These are phyloP conservation scores for Setomelanomma holmii DNA, from an alignment of 2,329 filamentous ascomycete species.

Conservation along the genomic window DNA sequence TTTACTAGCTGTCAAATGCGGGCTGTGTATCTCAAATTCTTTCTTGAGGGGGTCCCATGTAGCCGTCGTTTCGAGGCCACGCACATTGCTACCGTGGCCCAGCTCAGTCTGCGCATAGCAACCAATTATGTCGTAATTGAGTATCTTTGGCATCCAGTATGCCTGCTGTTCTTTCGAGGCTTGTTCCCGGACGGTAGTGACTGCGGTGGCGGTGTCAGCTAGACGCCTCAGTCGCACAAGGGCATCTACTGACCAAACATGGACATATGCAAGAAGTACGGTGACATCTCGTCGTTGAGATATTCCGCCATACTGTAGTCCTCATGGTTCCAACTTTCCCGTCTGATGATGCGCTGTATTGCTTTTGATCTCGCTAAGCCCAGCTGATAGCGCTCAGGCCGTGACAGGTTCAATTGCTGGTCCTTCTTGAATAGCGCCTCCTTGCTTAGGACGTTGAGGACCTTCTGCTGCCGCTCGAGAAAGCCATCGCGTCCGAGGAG, in stretches of 20 bases:
- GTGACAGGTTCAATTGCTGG: constrained; percentile 59
- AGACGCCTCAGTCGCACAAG: constrained; percentile 22
- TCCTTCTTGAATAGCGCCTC: constrained; percentile 60
- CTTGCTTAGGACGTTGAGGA: constrained; percentile 54
- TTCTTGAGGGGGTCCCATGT: constrained; percentile 55
- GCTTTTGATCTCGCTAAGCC: constrained; percentile 61
- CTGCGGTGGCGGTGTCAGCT: constrained; percentile 29
- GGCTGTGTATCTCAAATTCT: constrained; percentile 60
- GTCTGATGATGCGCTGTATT: constrained; percentile 54
- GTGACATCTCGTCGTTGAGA: constrained; percentile 61
- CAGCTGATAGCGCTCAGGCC: constrained; percentile 60
- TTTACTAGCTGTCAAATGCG: constrained; percentile 60
- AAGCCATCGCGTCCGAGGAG: constrained; percentile 58
- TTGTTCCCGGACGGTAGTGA: constrained; percentile 59
- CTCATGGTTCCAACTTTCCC: constrained; percentile 57
- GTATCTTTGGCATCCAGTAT: constrained; percentile 59
- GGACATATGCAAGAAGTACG: constrained; percentile 59
- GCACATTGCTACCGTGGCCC: constrained; percentile 61
- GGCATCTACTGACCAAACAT: constrained; percentile 55
- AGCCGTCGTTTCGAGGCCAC: constrained; percentile 58
- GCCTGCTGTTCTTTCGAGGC: constrained; percentile 55
- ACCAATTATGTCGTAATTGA: constrained; percentile 59
- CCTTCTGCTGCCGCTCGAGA: constrained; percentile 55
- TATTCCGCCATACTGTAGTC: constrained; percentile 61
- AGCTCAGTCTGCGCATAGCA: constrained; percentile 62